Base-by-base conservation (phyloP, 345 rosid genomes). In the Populus ilicifolia region DNA sequence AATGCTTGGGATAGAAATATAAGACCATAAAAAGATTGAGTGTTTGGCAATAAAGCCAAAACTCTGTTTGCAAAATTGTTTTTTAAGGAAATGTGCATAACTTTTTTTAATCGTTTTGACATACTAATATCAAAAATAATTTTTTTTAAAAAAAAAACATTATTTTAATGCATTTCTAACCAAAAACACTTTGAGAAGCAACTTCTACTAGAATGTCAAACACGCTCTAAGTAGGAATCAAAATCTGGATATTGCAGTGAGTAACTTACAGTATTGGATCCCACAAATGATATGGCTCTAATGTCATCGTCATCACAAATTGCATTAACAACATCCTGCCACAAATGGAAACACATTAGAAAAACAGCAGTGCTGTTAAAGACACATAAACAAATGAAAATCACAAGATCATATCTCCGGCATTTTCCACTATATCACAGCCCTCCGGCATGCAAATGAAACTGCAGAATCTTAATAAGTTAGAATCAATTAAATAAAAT, bases 271-370 rank as follows among this genome's bases (percentile, higher is more conserved):
- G 83, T 88, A 81, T 95, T 93, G 0, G 99, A 95, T 78, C 99
- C 99, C 67, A 95, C 99, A 80, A 96, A 96, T 39, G 99, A 96
- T 77, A 96, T 82, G 69, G 99, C 99, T 83, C 84, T 90, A 81
- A 96, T 87, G 70, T 90, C 78, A 0, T 90, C 93, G 52, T 93
- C 87, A 80, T 96, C 99, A 83, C 99, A 96, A 86, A 96, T 93
- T 63, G 98, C 94, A 83, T 95, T 92, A 67, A 95, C 99, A 75
- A 90, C 80, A 78, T 92, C 98, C 99, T 95, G 90, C 64, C 41
- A 75, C 77, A 78, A 71, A 74, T 64, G 27, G 73, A 73, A 73
- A 70, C 13, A 59, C 4, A 65, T 77, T 52, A 83, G 35, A 76
- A 29, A 70, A 73, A 4, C 36, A 75, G 25, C 36, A 75, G 25